Percentiles rank a stretch among this genome's conserved stretches.
Evolutionary conservation across 805 yeast genomes (phyloP).

Genomic region (Spencermartinsiella europaea): DNA sequence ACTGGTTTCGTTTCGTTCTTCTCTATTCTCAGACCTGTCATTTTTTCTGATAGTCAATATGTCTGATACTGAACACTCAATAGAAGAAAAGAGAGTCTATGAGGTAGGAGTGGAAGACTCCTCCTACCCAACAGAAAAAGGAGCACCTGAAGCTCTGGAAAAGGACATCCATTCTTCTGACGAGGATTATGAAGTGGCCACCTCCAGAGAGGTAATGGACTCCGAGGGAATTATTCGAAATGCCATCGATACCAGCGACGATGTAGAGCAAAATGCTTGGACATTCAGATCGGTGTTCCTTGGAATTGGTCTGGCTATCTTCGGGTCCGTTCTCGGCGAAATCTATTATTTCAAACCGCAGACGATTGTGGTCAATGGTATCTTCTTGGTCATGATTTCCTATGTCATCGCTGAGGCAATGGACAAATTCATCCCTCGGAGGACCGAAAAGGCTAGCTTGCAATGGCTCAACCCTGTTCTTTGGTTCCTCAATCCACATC

Average conservation of each 20-base stretch:
- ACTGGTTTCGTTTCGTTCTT: no score
- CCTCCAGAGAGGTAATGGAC: conserved; percentile 4
- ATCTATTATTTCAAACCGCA: conserved; percentile 36
- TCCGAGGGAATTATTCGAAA: conserved; percentile 14
- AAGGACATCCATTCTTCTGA: neutral
- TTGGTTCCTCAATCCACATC: conserved; percentile 38
- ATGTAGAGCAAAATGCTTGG: conserved; percentile 35
- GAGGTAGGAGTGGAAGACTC: neutral
- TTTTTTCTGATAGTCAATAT: no score
- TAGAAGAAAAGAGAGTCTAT: neutral
- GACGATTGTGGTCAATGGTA: conserved; percentile 32
- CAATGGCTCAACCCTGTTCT: conserved; percentile 18
- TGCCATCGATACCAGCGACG: conserved; percentile 28
- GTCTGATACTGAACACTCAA: neutral
- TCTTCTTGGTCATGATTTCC: conserved; percentile 33
- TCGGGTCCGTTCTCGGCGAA: conserved; percentile 34
- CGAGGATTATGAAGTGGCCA: neutral
- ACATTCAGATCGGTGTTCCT: conserved; percentile 35
- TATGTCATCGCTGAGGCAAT: conserved; percentile 31
- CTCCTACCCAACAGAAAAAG: neutral
- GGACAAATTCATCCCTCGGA: conserved; percentile 27
- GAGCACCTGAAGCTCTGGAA: neutral
- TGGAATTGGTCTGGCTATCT: conserved; percentile 33
- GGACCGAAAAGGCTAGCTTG: conserved; percentile 8
- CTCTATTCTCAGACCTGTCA: no score